Conservation (phyloP, 805 yeast genomes). For the Pichia cabralensis region DNA sequence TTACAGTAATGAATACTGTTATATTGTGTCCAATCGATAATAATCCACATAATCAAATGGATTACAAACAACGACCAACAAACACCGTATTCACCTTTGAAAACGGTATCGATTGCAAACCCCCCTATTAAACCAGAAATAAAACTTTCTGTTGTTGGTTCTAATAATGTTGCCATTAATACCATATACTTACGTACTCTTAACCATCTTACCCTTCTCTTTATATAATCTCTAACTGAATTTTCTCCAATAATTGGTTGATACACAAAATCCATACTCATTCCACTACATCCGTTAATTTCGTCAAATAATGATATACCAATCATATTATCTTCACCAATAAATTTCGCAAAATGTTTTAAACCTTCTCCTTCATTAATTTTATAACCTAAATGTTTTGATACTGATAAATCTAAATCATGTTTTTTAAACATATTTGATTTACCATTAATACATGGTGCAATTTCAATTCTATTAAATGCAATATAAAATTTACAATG, state of each 20-base stretch:
- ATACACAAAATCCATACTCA: conserved; percentile 68
- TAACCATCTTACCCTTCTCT: conserved; percentile 73
- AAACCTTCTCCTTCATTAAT: conserved; percentile 39
- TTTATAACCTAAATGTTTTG: conserved; percentile 26
- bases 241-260: conserved; percentile 53
- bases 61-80: conserved; percentile 29
- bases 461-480: conserved; percentile 61
- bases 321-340: conserved; percentile 91
- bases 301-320: conserved; percentile 76
- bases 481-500: conserved; percentile 81
- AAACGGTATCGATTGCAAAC: conserved; percentile 41
- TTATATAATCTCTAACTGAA: conserved; percentile 42
- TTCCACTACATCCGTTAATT: conserved; percentile 57
- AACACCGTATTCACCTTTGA: conserved; percentile 19
- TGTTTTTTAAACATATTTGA: conserved; percentile 68
- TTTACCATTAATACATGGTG: conserved; percentile 90
- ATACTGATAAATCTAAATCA: conserved; percentile 52
- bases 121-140: conserved; percentile 60
- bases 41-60: conserved; percentile 56
- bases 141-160: conserved; percentile 77
- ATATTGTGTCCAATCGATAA: conserved; percentile 53
- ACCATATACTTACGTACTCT: conserved; percentile 86
- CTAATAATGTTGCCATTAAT: conserved; percentile 69
- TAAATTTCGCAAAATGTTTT: conserved; percentile 63
- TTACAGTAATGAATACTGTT: no score